phyloP scores from a whole-genome alignment of 805 yeast species.

The Cyberlindnera lachancei region DNA sequence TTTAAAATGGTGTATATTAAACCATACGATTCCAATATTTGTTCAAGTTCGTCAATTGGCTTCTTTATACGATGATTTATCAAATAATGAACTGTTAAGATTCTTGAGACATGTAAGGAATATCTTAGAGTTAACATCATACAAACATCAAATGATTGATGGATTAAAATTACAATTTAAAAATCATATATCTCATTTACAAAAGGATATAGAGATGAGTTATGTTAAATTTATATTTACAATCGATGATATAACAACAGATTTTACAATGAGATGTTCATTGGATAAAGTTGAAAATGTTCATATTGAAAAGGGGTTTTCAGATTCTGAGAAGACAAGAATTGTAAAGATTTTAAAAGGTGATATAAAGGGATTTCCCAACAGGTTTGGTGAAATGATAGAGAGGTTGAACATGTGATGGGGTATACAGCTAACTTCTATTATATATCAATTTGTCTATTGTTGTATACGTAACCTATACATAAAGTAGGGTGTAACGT shows the following conservation, averaged over 20 bases:
- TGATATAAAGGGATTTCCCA: constrained; percentile 6
- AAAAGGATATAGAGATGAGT: constrained; percentile 16
- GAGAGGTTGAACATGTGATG: constrained; percentile 8
- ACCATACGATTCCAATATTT: constrained; percentile 29
- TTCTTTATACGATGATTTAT: constrained; percentile 12
- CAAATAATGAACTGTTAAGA: constrained; percentile 8
- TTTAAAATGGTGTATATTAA: constrained; percentile 27
- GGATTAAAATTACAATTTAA: constrained; percentile 3
- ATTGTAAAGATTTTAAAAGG: constrained; percentile 17
- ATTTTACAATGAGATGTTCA: constrained; percentile 10
- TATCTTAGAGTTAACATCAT: constrained; percentile 10
- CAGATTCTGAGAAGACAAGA: constrained; percentile 16
- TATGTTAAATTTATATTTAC: constrained; percentile 12
- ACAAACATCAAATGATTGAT: constrained; percentile 18
- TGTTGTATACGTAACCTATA: constrained; percentile 27
- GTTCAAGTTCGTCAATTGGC: constrained; percentile 14
- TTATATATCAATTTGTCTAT: neutral
- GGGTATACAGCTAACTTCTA: neutral
- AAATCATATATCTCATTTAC: constrained; percentile 9
- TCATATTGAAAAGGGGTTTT: constrained; percentile 13
- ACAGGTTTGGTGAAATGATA: constrained; percentile 13
- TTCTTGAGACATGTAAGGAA: constrained; percentile 11
- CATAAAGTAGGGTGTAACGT: constrained; percentile 38
- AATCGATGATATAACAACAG: constrained; percentile 6
- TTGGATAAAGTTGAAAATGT: constrained; percentile 13